Base-by-base conservation (phyloP, 345 rosid genomes). In the Lepidium africanum region DNA sequence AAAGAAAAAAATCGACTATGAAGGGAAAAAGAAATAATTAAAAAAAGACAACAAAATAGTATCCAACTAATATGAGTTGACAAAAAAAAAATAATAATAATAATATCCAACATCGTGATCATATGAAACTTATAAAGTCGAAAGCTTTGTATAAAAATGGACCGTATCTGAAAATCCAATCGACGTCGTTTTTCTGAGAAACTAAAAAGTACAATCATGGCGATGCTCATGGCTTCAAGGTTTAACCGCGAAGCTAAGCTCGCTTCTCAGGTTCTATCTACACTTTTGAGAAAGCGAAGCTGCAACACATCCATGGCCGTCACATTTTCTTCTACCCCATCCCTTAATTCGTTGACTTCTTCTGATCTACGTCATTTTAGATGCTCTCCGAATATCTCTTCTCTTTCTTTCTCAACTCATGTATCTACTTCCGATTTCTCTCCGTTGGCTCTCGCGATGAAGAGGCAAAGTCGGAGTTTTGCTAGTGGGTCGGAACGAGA, bases 331-430 rank as follows among this genome's bases (percentile, higher is more conserved):
- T 77, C 83, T 9, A 65, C 86, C 67, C 57, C 73, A 35, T 5
- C 63, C 43, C 55, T 66, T 47, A 79, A 81, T 66, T 75, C 83
- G 38, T 64, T 79, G 87, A 77, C 78, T 76, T 69, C 78, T 59
- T 69, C 81, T 65, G 38, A 47, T 40, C 35, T 67, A 78, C 65
- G 78, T 76, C 70, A 56, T 60, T 59, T 75, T 27, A 81, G 65
- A 32, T 73, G 32, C 70, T 54, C 63, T 2, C 54, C 66, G n/a
- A 59, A 32, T 33, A 59, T 70, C 42, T 70, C 76, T 32, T 54
- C 71, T 58, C 62, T 74, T 17, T 40, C 65, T 36, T 65, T 69
- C 49, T 67, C 76, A 59, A 9, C 77, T 17, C 23, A 45, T 5
- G 10, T 57, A 3, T 3, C 59, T 39, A 9, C 77, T 65, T 58